Evolutionary conservation across 345 rosid species (phyloP).

Genomic region (Populus pruinosa): DNA sequence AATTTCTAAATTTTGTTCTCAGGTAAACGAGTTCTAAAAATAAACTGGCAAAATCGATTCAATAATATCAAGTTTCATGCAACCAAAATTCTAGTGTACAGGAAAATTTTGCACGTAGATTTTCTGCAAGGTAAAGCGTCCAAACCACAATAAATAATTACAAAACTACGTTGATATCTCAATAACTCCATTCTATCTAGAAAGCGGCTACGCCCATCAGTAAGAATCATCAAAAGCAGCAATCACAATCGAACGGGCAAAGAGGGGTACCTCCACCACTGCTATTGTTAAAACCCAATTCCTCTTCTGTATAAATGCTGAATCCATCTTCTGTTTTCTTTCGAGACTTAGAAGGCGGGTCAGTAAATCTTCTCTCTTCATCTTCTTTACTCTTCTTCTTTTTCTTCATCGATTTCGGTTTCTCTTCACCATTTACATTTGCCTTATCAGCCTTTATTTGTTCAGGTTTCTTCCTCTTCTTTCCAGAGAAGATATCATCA

Average conservation of each 20-base stretch:
- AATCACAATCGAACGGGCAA: slow-evolving; percentile 86
- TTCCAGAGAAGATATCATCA: slow-evolving; percentile 44
- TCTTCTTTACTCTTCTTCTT: slow-evolving; percentile 11
- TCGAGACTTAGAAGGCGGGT: slow-evolving; percentile 25
- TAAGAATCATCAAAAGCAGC: slow-evolving; percentile 54
- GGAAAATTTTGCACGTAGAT: background rate
- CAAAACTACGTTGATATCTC: background rate
- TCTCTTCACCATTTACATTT: slow-evolving; percentile 6
- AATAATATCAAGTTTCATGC: background rate
- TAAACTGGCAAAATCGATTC: background rate
- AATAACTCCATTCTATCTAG: background rate
- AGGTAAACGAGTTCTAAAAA: background rate
- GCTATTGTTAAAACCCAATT: slow-evolving; percentile 52
- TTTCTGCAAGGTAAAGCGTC: background rate
- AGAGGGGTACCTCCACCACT: slow-evolving; percentile 60
- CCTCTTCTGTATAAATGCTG: slow-evolving; percentile 56
- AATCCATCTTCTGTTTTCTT: slow-evolving; percentile 61
- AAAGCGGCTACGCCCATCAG: background rate
- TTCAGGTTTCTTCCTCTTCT: slow-evolving; percentile 39
- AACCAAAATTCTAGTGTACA: background rate
- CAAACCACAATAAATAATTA: background rate
- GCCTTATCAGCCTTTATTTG: background rate
- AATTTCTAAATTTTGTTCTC: no score
- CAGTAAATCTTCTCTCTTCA: slow-evolving; percentile 10
- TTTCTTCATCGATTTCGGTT: slow-evolving; percentile 18